phyloP scores from a whole-genome alignment of 2,329 filamentous ascomycete genomes.

The Fusarium sp. region DNA sequence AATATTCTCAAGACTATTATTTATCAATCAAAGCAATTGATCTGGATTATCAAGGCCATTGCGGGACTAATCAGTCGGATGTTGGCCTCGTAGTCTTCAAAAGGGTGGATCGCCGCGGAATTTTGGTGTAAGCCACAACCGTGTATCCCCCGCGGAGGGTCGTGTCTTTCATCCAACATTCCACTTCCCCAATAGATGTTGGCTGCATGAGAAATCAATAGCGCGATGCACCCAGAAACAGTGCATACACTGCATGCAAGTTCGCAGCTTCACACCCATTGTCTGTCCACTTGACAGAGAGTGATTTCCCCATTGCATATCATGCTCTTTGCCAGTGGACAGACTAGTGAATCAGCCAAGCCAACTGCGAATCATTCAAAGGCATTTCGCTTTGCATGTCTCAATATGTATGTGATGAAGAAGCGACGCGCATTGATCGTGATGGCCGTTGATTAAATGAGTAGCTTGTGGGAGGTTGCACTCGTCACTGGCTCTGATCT shows the following conservation, averaged over 20 bases:
- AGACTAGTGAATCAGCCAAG: not conserved
- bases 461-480: not conserved
- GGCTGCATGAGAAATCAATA: conserved; percentile 13
- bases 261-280: not conserved
- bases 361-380: not conserved
- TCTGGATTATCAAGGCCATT: not conserved
- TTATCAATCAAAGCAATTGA: not conserved
- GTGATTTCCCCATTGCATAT: not conserved
- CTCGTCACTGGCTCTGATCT: not conserved
- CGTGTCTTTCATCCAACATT: not conserved
- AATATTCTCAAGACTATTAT: not conserved
- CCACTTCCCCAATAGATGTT: not conserved
- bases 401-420: not conserved
- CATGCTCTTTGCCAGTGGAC: not conserved
- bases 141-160: not conserved
- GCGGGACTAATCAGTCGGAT: not conserved
- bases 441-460: not conserved
- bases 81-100: not conserved
- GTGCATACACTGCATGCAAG: not conserved
- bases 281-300: not conserved
- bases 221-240: not conserved
- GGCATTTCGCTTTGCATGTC: not conserved
- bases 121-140: not conserved
- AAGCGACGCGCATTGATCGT: not conserved
- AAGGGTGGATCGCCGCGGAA: not conserved